Base-by-base conservation (phyloP, 805 yeast species). In the Jamesozyma lodderae region DNA sequence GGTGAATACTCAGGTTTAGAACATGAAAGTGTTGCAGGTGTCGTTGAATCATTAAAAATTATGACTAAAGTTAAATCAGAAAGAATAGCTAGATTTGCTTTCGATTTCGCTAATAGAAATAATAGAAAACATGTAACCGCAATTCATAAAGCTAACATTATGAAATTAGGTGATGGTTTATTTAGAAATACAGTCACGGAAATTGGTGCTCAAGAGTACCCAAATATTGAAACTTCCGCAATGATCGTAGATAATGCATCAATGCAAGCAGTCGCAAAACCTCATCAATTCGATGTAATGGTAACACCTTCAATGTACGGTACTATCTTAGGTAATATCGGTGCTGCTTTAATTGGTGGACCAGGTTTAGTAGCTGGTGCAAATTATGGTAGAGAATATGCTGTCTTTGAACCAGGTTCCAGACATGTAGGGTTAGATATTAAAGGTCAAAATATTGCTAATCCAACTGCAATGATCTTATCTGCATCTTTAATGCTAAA, bases 351-450 rank as follows among this genome's bases (percentile, higher is more conserved):
- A 57, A 81, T 92, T 51, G 97, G 97, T 66, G 96, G 96, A 55
- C 96, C 97, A 63, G 97, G 97, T 67, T 73, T 90, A 56, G 95
- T 90, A 40, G 96, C 98, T 54, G 97, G 97, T 68, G 96, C 94
- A 59, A 86, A 87, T 74, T 88, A 84, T 52, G 98, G 98, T 68
- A 81, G 95, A 67, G 96, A 90, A 57, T 81, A 81, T 65, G 97
- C 97, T 41, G 94, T 90, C 45, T 90, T 92, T 67, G 98, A 90
- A 74, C 97, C 98, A 57, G 98, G 97, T 69, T 88, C 96, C 71
- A 84, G 98, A 76, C 97, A 88, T 72, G 97, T 88, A 58, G 97
- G 97, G 68, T 74, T 90, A 55, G 96, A 90, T 67, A 84, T 92
- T 64, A 75, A 84, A 73, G 96, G 95, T 61, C 77, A 84, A 68